phyloP scores from a whole-genome alignment of 371 early-diverging fungal genomes.

The Saksenaea oblongispora region DNA sequence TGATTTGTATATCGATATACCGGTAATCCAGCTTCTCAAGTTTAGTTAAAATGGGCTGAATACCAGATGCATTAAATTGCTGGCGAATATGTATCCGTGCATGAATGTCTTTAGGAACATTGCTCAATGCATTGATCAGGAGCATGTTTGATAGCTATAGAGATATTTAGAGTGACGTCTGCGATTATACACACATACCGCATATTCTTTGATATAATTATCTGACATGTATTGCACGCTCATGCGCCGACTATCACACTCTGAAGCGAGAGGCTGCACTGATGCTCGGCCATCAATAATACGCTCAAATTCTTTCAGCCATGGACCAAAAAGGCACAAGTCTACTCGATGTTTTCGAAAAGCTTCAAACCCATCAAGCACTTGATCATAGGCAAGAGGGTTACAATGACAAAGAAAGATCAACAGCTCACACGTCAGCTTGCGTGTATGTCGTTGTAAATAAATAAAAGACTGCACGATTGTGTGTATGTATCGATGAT shows the following conservation, averaged over 20 bases:
- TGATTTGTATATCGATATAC: constrained; percentile 67
- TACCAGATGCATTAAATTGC: constrained; percentile 67
- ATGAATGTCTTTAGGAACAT: constrained; percentile 72
- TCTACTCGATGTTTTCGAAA: constrained; percentile 50
- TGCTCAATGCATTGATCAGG: constrained; percentile 72
- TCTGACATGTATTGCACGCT: constrained; percentile 60
- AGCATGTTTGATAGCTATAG: constrained; percentile 69
- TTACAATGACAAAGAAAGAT: constrained; percentile 79
- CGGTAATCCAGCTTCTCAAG: constrained; percentile 63
- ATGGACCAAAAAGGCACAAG: constrained; percentile 67
- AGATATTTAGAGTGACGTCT: background rate
- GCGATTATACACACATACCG: constrained; percentile 32
- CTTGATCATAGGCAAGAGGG: constrained; percentile 66
- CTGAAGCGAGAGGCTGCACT: constrained; percentile 62
- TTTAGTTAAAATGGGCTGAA: constrained; percentile 57
- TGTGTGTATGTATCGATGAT: constrained; percentile 62
- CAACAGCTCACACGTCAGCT: constrained; percentile 70
- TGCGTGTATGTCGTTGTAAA: constrained; percentile 68
- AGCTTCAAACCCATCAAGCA: constrained; percentile 54
- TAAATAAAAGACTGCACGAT: constrained; percentile 74
- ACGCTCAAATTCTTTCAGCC: constrained; percentile 72
- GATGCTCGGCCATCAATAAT: constrained; percentile 72
- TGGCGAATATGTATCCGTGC: constrained; percentile 70
- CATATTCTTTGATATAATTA: constrained; percentile 69
- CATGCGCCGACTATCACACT: constrained; percentile 60